Conservation (phyloP, 1,284 basidiomycete species). For the Heterobasidion annosum region DNA sequence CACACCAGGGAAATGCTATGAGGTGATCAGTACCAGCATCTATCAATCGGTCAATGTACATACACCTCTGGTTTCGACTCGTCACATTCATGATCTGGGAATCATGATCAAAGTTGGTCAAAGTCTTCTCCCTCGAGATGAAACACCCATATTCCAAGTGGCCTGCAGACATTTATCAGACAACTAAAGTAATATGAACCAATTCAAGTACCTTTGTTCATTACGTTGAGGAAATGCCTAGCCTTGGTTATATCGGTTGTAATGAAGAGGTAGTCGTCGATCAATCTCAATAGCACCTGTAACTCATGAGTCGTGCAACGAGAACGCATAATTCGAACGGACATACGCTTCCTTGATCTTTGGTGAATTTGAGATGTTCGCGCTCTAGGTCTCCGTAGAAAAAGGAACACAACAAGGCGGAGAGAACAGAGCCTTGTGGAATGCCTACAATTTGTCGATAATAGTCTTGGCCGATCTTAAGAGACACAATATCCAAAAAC, state of each 20-base stretch:
- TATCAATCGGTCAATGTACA: constrained; percentile 6
- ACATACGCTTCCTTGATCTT: constrained; percentile 56
- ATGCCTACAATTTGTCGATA: constrained; percentile 89
- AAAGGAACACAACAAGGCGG: constrained; percentile 84
- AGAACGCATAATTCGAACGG: not conserved
- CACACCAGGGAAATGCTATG: constrained; percentile 87
- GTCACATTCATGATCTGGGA: constrained; percentile 44
- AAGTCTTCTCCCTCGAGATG: constrained; percentile 82
- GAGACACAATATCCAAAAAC: not conserved
- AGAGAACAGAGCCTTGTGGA: constrained; percentile 91
- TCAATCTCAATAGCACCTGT: constrained; percentile 77
- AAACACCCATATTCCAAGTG: constrained; percentile 92
- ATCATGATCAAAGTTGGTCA: constrained; percentile 76
- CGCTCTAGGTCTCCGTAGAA: constrained; percentile 91
- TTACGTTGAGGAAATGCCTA: constrained; percentile 62
- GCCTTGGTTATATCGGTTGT: constrained; percentile 66
- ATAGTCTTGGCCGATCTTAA: constrained; percentile 66
- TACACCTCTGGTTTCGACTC: constrained; percentile 39
- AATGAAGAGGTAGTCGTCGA: constrained; percentile 92
- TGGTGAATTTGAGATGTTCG: constrained; percentile 47
- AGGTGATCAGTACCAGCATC: constrained; percentile 1
- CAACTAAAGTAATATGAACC: not conserved
- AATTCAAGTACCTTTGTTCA: constrained; percentile 57
- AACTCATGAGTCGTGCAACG: not conserved
- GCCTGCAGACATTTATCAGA: constrained; percentile 30